Percentiles rank a stretch among this genome's conserved stretches.
Conservation (phyloP, 140 eudicot species). For the Senecio squalidus region DNA sequence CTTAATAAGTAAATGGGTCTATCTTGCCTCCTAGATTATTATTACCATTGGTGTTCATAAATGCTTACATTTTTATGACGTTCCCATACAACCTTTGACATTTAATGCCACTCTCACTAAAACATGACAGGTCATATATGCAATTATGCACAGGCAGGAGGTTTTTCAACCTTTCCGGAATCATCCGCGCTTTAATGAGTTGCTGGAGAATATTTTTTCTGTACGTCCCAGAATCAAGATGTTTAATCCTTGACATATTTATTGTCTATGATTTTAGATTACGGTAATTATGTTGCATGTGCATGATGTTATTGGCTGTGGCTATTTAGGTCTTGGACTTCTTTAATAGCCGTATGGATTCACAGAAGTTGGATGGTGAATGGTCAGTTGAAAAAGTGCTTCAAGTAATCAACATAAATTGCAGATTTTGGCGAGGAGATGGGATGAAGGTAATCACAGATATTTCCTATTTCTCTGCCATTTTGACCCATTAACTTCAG, state of each 20-base stretch:
- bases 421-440: constrained; percentile 96
- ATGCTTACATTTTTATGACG: not conserved
- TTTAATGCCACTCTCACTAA: constrained; percentile 1
- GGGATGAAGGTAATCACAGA: constrained; percentile 72
- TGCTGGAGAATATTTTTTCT: constrained; percentile 79
- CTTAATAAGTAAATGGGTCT: not conserved
- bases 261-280: constrained; percentile 7
- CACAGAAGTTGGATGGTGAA: constrained; percentile 70
- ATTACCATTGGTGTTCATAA: not conserved
- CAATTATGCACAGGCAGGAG: constrained; percentile 94
- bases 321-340: constrained; percentile 65
- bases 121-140: constrained; percentile 76
- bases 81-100: not conserved
- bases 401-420: constrained; percentile 63
- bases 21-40: not conserved
- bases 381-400: constrained; percentile 98
- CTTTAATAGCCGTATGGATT: constrained; percentile 91
- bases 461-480: not conserved
- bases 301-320: constrained; percentile 17
- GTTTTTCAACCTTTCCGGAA: constrained; percentile 88
- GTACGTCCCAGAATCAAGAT: constrained; percentile 41
- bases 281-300: constrained; percentile 6
- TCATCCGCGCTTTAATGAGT: constrained; percentile 92
- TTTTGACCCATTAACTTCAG: not conserved
- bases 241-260: not conserved